Conservation (phyloP, 2,329 filamentous ascomycete species). For the Fusarium pilosicola region DNA sequence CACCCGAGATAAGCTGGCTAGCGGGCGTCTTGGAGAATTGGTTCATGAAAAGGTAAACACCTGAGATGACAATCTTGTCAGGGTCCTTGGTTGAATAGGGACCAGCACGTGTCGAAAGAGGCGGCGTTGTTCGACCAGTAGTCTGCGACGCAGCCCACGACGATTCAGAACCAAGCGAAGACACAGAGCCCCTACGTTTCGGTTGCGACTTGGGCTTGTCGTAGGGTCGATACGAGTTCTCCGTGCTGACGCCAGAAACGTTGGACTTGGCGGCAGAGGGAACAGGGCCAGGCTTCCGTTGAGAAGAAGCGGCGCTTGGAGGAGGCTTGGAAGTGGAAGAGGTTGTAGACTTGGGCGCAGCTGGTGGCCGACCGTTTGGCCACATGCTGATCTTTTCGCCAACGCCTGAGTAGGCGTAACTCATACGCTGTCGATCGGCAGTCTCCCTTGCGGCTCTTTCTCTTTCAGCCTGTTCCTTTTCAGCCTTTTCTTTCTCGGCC, state of each 20-base stretch:
- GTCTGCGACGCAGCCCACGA: slow-evolving; percentile 88
- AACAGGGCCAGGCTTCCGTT: slow-evolving; percentile 54
- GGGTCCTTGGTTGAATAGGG: slow-evolving; percentile 90
- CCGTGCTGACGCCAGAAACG: slow-evolving; percentile 67
- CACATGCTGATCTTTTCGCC: slow-evolving; percentile 78
- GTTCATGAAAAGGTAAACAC: slow-evolving; percentile 92
- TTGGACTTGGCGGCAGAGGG: slow-evolving; percentile 65
- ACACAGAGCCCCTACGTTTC: slow-evolving; percentile 70
- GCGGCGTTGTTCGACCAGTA: slow-evolving; percentile 84
- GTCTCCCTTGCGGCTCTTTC: slow-evolving; percentile 47
- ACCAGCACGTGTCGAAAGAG: slow-evolving; percentile 78
- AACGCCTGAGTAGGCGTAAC: slow-evolving; percentile 72
- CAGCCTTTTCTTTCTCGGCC: slow-evolving; percentile 44
- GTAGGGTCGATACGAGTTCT: slow-evolving; percentile 82
- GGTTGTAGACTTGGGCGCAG: slow-evolving; percentile 40
- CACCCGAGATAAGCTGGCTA: slow-evolving; percentile 88
- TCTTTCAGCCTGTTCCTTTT: slow-evolving; percentile 45
- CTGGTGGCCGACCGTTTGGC: slow-evolving; percentile 68
- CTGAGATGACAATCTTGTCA: slow-evolving; percentile 94
- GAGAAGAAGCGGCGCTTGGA: slow-evolving; percentile 38
- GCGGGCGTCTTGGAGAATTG: slow-evolving; percentile 87
- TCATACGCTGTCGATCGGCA: slow-evolving; percentile 55
- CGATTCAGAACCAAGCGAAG: slow-evolving; percentile 78
- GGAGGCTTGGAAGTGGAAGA: slow-evolving; percentile 38
- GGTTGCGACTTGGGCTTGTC: slow-evolving; percentile 71